Conservation (phyloP, 2,329 filamentous ascomycete genomes). For the Aaosphaeria pasadenensis region DNA sequence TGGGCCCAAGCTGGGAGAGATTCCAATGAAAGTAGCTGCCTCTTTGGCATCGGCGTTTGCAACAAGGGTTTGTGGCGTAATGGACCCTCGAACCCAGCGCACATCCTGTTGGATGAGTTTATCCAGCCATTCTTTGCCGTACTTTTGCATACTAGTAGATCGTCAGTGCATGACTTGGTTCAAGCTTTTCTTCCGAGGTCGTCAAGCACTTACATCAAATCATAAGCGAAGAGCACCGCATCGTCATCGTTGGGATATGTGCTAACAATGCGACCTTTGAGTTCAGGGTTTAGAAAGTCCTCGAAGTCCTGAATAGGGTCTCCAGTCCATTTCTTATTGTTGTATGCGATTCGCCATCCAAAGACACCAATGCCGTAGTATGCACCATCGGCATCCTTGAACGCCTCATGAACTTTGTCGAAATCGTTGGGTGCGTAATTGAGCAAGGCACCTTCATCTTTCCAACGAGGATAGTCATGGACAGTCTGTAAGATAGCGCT, state of each 20-base stretch:
- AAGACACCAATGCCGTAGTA: slow-evolving; percentile 43
- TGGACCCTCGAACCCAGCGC: slow-evolving; percentile 52
- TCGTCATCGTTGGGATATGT: slow-evolving; percentile 60
- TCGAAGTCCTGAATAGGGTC: slow-evolving; percentile 38
- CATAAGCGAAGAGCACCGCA: slow-evolving; percentile 51
- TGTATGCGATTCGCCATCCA: slow-evolving; percentile 35
- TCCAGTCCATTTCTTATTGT: slow-evolving; percentile 29
- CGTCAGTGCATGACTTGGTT: too few relatives aligned
- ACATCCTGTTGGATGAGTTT: slow-evolving; percentile 48
- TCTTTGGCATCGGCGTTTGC: slow-evolving; percentile 16
- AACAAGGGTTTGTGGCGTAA: slow-evolving; percentile 41
- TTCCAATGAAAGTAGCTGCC: slow-evolving; percentile 11
- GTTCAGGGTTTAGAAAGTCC: slow-evolving; percentile 49
- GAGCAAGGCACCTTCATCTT: slow-evolving; percentile 45
- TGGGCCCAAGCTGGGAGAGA: too few relatives aligned
- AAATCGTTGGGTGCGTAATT: slow-evolving; percentile 50
- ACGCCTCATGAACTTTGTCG: slow-evolving; percentile 40
- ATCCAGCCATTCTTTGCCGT: slow-evolving; percentile 49
- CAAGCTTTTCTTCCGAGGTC: too few relatives aligned
- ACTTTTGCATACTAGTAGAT: slow-evolving; percentile 18
- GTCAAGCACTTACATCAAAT: slow-evolving; percentile 38
- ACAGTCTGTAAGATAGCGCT: slow-evolving; percentile 50
- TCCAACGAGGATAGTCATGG: slow-evolving; percentile 54
- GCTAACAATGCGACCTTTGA: slow-evolving; percentile 53
- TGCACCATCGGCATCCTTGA: slow-evolving; percentile 43